These are phyloP conservation scores for Tulasnella sp. DNA, from an alignment of 768 basidiomycete genomes.

Conservation along the genomic window DNA sequence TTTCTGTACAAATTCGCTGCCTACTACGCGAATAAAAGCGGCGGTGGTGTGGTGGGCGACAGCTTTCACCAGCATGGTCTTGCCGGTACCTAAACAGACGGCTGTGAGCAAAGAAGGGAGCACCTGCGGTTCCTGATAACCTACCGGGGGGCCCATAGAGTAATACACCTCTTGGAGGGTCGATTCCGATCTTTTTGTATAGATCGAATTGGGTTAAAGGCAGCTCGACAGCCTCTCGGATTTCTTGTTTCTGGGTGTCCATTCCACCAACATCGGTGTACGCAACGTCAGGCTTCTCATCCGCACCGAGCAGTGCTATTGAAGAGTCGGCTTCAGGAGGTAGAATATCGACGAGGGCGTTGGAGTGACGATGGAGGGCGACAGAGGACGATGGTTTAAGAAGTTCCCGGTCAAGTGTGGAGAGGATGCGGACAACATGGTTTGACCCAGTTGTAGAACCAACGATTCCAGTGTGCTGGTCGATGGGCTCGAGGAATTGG, in stretches of 20 bases:
- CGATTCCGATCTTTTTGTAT: constrained; percentile 99
- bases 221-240: constrained; percentile 95
- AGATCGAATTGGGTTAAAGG: constrained; percentile 95
- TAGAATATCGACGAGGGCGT: constrained; percentile 95
- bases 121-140: constrained; percentile 26
- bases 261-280: constrained; percentile 96
- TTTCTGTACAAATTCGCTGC: constrained; percentile 98
- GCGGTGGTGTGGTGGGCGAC: constrained; percentile 97
- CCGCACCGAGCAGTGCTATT: constrained; percentile 88
- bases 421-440: constrained; percentile 95
- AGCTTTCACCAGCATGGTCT: constrained; percentile 99
- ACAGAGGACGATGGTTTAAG: constrained; percentile 96
- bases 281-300: constrained; percentile 91
- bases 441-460: constrained; percentile 97
- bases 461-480: constrained; percentile 94
- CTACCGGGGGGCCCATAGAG: constrained; percentile 94
- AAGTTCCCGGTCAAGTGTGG: constrained; percentile 93
- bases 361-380: constrained; percentile 98
- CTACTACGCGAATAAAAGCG: constrained; percentile 95
- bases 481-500: constrained; percentile 98
- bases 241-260: constrained; percentile 98
- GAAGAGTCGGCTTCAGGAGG: constrained; percentile 98
- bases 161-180: constrained; percentile 94
- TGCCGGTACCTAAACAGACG: constrained; percentile 73
- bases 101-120: not conserved